Evolutionary conservation across 202 grass and related monocot genomes (phyloP).

Genomic region (Elaeis oleifera): DNA sequence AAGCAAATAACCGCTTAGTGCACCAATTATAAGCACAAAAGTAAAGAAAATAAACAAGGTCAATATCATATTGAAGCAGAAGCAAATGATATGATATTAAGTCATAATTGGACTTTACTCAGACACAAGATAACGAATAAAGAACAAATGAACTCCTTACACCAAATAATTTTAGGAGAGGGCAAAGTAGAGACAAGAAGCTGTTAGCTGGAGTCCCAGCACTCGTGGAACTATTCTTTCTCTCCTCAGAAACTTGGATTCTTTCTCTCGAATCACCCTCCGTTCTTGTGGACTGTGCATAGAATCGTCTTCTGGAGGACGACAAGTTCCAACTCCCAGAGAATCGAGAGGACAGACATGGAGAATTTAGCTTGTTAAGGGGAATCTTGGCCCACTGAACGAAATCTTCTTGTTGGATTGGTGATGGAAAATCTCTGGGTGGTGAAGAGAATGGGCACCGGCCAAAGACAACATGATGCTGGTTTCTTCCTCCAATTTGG

Average conservation of each 20-base stretch:
- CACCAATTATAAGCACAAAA: too few relatives aligned
- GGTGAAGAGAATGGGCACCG: too few relatives aligned
- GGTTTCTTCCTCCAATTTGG: too few relatives aligned
- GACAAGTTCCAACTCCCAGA: too few relatives aligned
- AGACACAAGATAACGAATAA: neutral
- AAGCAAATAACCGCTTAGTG: too few relatives aligned
- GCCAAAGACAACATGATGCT: too few relatives aligned
- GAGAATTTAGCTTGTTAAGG: too few relatives aligned
- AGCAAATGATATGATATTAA: neutral
- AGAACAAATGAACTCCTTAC: constrained; percentile 23
- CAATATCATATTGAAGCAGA: neutral
- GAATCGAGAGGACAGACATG: too few relatives aligned
- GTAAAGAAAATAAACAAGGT: neutral
- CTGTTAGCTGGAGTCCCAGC: constrained; percentile 27
- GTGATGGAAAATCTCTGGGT: too few relatives aligned
- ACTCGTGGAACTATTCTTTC: neutral
- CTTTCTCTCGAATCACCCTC: constrained; percentile 15
- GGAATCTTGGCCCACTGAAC: too few relatives aligned
- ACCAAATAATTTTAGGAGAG: constrained; percentile 70
- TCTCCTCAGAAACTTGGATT: constrained; percentile 7
- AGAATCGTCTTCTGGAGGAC: neutral
- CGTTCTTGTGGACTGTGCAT: constrained; percentile 32
- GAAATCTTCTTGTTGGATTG: too few relatives aligned
- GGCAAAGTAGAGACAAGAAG: constrained; percentile 69
- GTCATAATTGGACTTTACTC: neutral